phyloP scores from a whole-genome alignment of 2,329 filamentous ascomycete species.

The Boeremia exigua region DNA sequence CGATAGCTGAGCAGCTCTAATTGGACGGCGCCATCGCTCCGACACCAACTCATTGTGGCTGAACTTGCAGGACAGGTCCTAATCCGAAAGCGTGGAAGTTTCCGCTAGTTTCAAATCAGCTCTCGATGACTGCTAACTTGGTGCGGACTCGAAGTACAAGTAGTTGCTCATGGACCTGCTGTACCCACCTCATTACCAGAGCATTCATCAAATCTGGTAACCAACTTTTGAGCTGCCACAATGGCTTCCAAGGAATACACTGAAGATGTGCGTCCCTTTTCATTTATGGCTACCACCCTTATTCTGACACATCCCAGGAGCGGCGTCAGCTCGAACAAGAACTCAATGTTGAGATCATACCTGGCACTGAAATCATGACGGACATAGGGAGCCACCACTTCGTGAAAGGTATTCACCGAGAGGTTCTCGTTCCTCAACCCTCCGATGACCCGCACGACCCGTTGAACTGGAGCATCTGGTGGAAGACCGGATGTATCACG shows the following conservation, averaged over 20 bases:
- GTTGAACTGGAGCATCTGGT: conserved; percentile 59
- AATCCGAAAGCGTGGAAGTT: background rate
- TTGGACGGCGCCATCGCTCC: conserved; percentile 4
- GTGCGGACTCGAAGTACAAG: background rate
- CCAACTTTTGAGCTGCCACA: background rate
- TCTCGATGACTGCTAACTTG: background rate
- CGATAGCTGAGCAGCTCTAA: background rate
- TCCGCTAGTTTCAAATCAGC: background rate
- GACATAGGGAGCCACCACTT: conserved; percentile 69
- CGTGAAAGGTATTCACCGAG: conserved; percentile 58
- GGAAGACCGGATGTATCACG: conserved; percentile 58
- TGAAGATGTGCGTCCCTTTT: conserved; percentile 1
- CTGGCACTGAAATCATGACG: conserved; percentile 66
- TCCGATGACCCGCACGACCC: conserved; percentile 59
- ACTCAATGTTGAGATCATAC: conserved; percentile 61
- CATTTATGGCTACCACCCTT: background rate
- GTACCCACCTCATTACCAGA: background rate
- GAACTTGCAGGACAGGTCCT: conserved; percentile 2
- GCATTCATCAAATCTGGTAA: background rate
- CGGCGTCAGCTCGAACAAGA: conserved; percentile 57
- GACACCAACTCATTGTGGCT: background rate
- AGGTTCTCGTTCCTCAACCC: conserved; percentile 62
- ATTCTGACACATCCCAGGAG: conserved; percentile 41
- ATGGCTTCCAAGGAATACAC: conserved; percentile 15
- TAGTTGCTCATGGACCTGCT: background rate